Base-by-base conservation (phyloP, 371 early-diverging fungal genomes). In the Capillidium heterosporum region DNA sequence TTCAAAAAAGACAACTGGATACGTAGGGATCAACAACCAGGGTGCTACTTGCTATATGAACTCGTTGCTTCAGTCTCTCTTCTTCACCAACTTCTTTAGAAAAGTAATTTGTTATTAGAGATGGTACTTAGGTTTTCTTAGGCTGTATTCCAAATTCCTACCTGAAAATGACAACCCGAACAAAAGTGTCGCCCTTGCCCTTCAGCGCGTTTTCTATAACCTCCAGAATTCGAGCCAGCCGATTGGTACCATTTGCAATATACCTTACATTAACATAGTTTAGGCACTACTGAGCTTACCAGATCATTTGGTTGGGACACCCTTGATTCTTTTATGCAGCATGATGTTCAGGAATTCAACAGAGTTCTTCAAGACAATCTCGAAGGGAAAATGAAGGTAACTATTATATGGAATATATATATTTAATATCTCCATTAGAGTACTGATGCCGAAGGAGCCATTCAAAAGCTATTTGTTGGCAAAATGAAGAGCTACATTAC, bases 41-140 rank as follows among this genome's bases (percentile, higher is more conserved):
- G 99, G 99, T 11, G 99, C 99, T 0, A 99, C 99, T 0, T 98
- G 99, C 74, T 99, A 99, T 68, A 91, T 98, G 89, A 99, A 98
- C 75, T 93, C 98, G 44, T 75, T 99, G 15, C 77, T 99, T 32
- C 99, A 99, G 69, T 90, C 95, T 2, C 77, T 99, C 15, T 98
- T 86, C 68, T 91, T 91, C 62, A 97, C 98, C 24, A 90, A 86
- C 60, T 79, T 81, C 65, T 98, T 99, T 71, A 82, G 94, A 57
- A 87, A 87, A 59, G 63, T 60, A 50, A n/a, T n/a, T 26, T 19
- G n/a, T 52, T 3, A n/a, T 49, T 49, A 13, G 28, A 28, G 15
- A 5, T n/a, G 28, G 4, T 35, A 29, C 55, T 57, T 41, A 40
- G n/a, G n/a, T 32, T 29, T 48, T 11, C 13, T 31, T 58, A 73